These are phyloP conservation scores for Penicillium parvum DNA, from an alignment of 495 filamentous ascomycete species.

Conservation along the genomic window DNA sequence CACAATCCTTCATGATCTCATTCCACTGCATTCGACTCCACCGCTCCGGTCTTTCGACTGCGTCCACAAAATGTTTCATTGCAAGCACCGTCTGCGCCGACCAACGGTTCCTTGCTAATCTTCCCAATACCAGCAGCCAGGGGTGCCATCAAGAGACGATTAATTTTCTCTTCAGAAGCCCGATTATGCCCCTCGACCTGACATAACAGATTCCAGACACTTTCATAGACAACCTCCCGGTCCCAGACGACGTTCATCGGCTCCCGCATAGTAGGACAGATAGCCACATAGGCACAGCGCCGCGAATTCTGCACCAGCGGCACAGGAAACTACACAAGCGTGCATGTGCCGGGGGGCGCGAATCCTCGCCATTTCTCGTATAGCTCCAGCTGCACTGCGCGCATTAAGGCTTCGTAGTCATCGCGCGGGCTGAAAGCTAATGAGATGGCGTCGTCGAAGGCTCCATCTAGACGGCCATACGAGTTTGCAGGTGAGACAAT, in stretches of 20 bases:
- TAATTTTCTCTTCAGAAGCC: slow-evolving; percentile 23
- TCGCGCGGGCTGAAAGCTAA: slow-evolving; percentile 39
- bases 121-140: slow-evolving; percentile 43
- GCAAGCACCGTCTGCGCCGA: slow-evolving; percentile 46
- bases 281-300: slow-evolving; percentile 39
- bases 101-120: slow-evolving; percentile 44
- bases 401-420: slow-evolving; percentile 44
- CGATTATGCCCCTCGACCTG: slow-evolving; percentile 44
- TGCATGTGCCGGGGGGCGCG: slow-evolving; percentile 46
- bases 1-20: slow-evolving; percentile 19
- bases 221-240: slow-evolving; percentile 51
- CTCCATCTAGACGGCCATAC: slow-evolving; percentile 48
- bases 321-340: slow-evolving; percentile 38
- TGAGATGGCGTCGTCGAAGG: slow-evolving; percentile 51
- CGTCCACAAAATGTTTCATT: slow-evolving; percentile 44
- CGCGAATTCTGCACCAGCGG: slow-evolving; percentile 27
- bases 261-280: slow-evolving; percentile 51
- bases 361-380: slow-evolving; percentile 47
- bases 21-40: slow-evolving; percentile 34
- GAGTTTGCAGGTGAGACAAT: slow-evolving; percentile 53
- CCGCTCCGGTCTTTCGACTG: slow-evolving; percentile 28
- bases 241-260: slow-evolving; percentile 42
- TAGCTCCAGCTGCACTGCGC: slow-evolving; percentile 33
- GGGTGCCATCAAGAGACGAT: slow-evolving; percentile 46
- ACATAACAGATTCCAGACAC: slow-evolving; percentile 48